Evolutionary conservation across 2,329 filamentous ascomycete genomes (phyloP), one percentile per base, ranked within the genome.

Genomic region (Nannizzia gypsea): DNA sequence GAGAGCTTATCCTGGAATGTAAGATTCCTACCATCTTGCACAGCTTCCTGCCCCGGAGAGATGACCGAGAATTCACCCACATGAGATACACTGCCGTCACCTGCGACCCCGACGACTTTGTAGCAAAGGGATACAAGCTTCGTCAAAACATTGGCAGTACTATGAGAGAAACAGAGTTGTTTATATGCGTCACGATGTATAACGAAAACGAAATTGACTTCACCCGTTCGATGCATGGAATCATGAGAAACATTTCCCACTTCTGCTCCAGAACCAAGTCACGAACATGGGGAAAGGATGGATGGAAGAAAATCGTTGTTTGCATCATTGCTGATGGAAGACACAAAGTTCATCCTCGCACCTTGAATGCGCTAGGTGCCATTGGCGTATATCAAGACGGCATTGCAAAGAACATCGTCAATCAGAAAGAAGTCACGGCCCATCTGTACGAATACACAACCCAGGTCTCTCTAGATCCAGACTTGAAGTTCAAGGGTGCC

Each of bases 81-180:
- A 97, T 97, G 92, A 86, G 93, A 59, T 99, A 99, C 72, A 96
- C 92, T 0, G 93, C 93, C 8, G 93, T 96, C n/a, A 99, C 93
- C 1, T 97, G 90, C 73, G 91, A 96, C 70, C 95, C 91, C 0
- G 91, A 96, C 72, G 90, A 97, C 71, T 97, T 95, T 68, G 88
- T 90, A 2, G 81, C 86, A 6, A 83, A 86, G 63, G 92, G 91
- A 1, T 99, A 96, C 78, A 93, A 95, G 70, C 77, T 99, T 68
- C 87, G 93, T 59, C 93, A 97, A 73, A 89, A 89, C 69, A 90
- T 96, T 62, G 90, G 90, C 52, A 82, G 78, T 60, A 95, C 89
- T 0, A 79, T 85, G 28, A 84, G 93, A 63, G 91, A 97, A 73
- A 97, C 92, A 0, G 93, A 99, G 74, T 78, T 99, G 6, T 93